Evolutionary conservation across 2,329 filamentous ascomycete species (phyloP), one percentile per base, ranked within the genome.

Genomic region (Colletotrichum sp.): DNA sequence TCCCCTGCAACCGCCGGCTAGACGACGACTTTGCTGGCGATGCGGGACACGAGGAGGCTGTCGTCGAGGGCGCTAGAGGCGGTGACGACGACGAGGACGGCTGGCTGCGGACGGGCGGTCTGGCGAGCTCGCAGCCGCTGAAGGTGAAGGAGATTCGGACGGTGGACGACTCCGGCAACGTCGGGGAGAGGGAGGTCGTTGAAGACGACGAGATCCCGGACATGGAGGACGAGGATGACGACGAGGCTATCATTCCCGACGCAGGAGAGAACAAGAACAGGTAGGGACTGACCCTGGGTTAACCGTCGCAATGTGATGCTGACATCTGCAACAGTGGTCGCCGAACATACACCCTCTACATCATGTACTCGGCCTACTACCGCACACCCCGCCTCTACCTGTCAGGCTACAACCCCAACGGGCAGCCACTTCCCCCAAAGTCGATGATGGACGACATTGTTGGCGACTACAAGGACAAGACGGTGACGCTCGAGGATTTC

Each of bases 151-250:
- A 98, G 84, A 95, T 98, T 57, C 90, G 95, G 80, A 98, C 96
- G 0, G 93, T 98, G 28, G 96, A 98, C 82, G 96, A 98, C 81
- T 93, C 94, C 28, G 96, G 96, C 30, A 96, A 97, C 81, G 89
- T 98, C 60, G 95, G 94, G 16, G 95, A 96, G 74, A 89, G 91
- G 72, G 93, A 93, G 67, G 90, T 92, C 36, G 88, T 94, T 7
- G 91, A 93, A 32, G 93, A 93, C 68, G 95, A 98, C 81, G 96
- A 98, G 81, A 98, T 99, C 77, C 96, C 96, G 0, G 96, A 99
- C 82, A 99, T 99, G 96, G 97, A 99, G 82, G 97, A 99, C 78
- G 96, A 99, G 73, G 96, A 98, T 77, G 96, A 98, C 77, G 96
- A 98, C 78, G 96, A 99, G 85, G 97, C 97, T 60, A 99, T 99